Percentiles rank a stretch among this genome's conserved stretches.
Evolutionary conservation across 768 basidiomycete genomes (phyloP).

Genomic region (Postia placenta): DNA sequence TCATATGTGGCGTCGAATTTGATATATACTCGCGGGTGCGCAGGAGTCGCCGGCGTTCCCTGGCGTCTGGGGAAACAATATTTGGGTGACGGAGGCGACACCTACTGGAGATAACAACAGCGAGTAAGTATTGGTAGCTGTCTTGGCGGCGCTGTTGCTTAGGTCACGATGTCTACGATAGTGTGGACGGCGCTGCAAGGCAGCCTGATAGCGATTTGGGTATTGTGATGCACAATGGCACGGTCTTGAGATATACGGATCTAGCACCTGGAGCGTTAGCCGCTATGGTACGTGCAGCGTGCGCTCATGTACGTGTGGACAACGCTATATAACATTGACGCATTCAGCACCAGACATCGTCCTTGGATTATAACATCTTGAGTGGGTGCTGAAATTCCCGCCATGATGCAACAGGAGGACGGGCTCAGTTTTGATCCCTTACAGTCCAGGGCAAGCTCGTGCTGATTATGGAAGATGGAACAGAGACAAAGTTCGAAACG

Average conservation of each 20-base stretch:
- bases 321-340: constrained; percentile 17
- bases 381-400: constrained; percentile 26
- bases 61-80: constrained; percentile 25
- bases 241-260: constrained; percentile 47
- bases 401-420: not conserved
- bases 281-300: constrained; percentile 37
- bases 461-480: constrained; percentile 51
- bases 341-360: constrained; percentile 40
- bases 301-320: not conserved
- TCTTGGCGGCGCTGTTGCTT: not conserved
- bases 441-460: constrained; percentile 50
- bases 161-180: constrained; percentile 15
- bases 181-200: constrained; percentile 46
- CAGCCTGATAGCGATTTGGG: constrained; percentile 33
- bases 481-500: constrained; percentile 43
- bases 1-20: too few relatives aligned
- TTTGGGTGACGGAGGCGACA: constrained; percentile 46
- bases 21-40: not conserved
- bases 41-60: constrained; percentile 15
- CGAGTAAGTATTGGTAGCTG: constrained; percentile 16
- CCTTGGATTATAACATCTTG: constrained; percentile 57
- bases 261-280: constrained; percentile 45
- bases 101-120: constrained; percentile 53
- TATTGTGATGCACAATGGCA: constrained; percentile 37
- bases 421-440: not conserved